A percentile compares a stretch with the other conserved stretches of the same genome.
These are phyloP conservation scores for Solanum chmielewskii DNA, from an alignment of 257 asterid genomes.

Conservation along the genomic window DNA sequence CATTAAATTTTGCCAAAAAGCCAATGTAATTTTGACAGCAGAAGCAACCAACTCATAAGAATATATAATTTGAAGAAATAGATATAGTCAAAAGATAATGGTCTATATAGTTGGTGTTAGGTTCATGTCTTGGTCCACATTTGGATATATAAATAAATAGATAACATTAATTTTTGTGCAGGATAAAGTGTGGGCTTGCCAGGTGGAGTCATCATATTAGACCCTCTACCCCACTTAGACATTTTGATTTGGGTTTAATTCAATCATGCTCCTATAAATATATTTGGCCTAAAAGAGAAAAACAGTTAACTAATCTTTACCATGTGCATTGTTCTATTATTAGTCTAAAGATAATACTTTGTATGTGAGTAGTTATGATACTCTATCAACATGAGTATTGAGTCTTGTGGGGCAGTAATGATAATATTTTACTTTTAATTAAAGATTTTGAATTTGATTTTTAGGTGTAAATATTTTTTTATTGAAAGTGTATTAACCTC, in stretches of 20 bases:
- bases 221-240: background rate
- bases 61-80: background rate
- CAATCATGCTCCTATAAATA: background rate
- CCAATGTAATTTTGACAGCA: background rate
- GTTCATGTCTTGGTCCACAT: slow-evolving; percentile 2
- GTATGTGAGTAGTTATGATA: background rate
- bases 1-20: background rate
- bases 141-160: background rate
- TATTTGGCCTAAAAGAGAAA: background rate
- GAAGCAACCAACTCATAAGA: background rate
- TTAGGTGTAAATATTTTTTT: too few relatives aligned
- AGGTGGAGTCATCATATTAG: background rate
- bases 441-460: too few relatives aligned
- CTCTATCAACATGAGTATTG: background rate
- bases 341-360: background rate
- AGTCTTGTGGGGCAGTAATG: background rate
- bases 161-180: background rate
- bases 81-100: background rate
- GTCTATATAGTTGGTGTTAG: slow-evolving; percentile 6
- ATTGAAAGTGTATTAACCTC: too few relatives aligned
- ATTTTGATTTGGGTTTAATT: background rate
- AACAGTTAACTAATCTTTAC: background rate
- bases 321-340: background rate
- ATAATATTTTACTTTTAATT: too few relatives aligned
- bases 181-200: background rate